These are phyloP conservation scores for Crucihimalaya himalaica DNA, from an alignment of 345 rosid species.

Conservation along the genomic window DNA sequence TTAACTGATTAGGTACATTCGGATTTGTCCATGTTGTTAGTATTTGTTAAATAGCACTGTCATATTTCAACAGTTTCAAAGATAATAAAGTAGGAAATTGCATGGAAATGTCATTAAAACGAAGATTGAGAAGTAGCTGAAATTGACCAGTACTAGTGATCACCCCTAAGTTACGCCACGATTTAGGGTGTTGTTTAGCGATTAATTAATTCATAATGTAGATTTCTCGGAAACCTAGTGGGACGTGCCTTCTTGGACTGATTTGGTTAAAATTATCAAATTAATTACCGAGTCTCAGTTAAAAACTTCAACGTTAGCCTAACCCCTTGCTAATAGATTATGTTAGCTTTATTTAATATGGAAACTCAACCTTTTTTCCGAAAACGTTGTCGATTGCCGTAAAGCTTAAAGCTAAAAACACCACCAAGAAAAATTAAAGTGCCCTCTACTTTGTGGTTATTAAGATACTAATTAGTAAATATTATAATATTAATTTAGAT, in stretches of 20 bases:
- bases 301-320: not conserved
- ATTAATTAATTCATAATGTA: not conserved
- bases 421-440: slow-evolving; percentile 4
- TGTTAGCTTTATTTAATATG: not conserved
- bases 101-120: not conserved
- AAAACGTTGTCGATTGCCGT: slow-evolving; percentile 23
- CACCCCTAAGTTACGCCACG: slow-evolving; percentile 29
- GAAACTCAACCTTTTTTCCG: not conserved
- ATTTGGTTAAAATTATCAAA: not conserved
- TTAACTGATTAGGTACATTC: too few species aligned
- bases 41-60: not conserved
- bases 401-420: slow-evolving; percentile 18
- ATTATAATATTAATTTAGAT: not conserved
- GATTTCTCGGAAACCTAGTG: not conserved
- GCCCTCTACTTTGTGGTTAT: slow-evolving; percentile 6
- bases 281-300: not conserved
- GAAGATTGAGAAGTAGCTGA: not conserved
- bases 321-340: not conserved
- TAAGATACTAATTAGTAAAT: slow-evolving; percentile 3
- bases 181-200: not conserved
- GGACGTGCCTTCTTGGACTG: slow-evolving; percentile 1
- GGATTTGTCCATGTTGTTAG: not conserved
- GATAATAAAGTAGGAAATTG: not conserved
- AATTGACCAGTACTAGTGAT: not conserved
- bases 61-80: not conserved